Evolutionary conservation across 2,329 filamentous ascomycete species (phyloP).

Genomic region (Microsporum canis): DNA sequence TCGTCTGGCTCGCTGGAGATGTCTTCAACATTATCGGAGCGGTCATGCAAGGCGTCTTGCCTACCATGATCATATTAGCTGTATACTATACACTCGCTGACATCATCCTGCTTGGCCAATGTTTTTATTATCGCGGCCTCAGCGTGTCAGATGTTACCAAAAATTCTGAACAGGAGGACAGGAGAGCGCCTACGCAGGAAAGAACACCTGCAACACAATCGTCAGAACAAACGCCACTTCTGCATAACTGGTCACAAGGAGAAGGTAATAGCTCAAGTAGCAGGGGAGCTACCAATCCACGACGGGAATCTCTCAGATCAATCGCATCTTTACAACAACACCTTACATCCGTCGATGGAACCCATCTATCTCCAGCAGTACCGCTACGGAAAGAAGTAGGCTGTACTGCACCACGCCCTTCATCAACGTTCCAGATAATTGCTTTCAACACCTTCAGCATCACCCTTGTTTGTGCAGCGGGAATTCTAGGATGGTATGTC

Average conservation of each 20-base stretch:
- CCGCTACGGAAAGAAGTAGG: constrained; percentile 42
- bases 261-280: constrained; percentile 10
- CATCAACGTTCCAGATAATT: constrained; percentile 35
- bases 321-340: constrained; percentile 34
- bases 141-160: constrained; percentile 22
- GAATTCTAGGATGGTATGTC: constrained; percentile 76
- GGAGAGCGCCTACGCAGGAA: neutral
- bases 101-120: constrained; percentile 75
- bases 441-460: constrained; percentile 67
- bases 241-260: constrained; percentile 7
- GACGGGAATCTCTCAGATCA: constrained; percentile 16
- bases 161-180: neutral
- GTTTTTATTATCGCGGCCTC: constrained; percentile 92
- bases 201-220: neutral
- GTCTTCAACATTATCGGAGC: constrained; percentile 95
- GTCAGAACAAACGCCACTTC: constrained; percentile 17
- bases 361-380: constrained; percentile 68
- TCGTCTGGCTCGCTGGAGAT: constrained; percentile 87
- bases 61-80: constrained; percentile 92
- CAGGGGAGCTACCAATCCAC: neutral
- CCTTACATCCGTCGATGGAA: constrained; percentile 47
- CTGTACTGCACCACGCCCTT: constrained; percentile 38
- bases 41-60: constrained; percentile 77
- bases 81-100: constrained; percentile 90
- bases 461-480: constrained; percentile 70